Base-by-base conservation (phyloP, 495 filamentous ascomycete species). In the Aspergillus sclerotiicarbonarius region DNA sequence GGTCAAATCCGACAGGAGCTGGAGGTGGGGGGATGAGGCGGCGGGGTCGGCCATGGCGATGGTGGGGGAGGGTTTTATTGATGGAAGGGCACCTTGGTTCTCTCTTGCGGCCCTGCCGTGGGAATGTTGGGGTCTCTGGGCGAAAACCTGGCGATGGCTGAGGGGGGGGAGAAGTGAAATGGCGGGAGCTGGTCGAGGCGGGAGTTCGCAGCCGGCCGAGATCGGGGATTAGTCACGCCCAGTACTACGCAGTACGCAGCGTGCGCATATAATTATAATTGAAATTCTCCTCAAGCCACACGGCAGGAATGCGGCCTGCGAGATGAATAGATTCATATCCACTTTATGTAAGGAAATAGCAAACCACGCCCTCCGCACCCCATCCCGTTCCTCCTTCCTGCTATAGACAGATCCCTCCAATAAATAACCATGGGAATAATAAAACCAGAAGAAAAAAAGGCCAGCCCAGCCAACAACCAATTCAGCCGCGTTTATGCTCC, bases 1-100 rank as follows among this genome's bases (percentile, higher is more conserved):
- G 15, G 72, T 77, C 3, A 79, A 62, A 56, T 76, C 70, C 13
- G 75, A 72, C 19, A 77, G 60, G 25, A 25, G 25, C 12, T 16
- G 47, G 20, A 25, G 46, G 25, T 29, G 8, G 25, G 9, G 67
- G 62, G 29, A 64, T 57, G 29, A 66, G 48, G 62, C 50, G 49
- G 33, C 51, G 58, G 50, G 35, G 31, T 53, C 52, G 47, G 41
- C 43, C 51, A 46, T 43, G 35, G 47, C 31, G 51, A 48, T 25
- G 57, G 37, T n/a, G 37, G 37, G 33, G 25, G 25, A 25, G 25
- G 25, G 25, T 2, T 25, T 25, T 25, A 25, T 25, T 25, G 25
- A 25, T 25, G 25, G 5, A 25, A 25, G 25, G 5, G 25, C 5
- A 5, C 5, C 37, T 41, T 41, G 37, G 37, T 41, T 41, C 12